These are phyloP conservation scores for Calonectria pauciramosa DNA, from an alignment of 2,329 filamentous ascomycete genomes.

Conservation along the genomic window DNA sequence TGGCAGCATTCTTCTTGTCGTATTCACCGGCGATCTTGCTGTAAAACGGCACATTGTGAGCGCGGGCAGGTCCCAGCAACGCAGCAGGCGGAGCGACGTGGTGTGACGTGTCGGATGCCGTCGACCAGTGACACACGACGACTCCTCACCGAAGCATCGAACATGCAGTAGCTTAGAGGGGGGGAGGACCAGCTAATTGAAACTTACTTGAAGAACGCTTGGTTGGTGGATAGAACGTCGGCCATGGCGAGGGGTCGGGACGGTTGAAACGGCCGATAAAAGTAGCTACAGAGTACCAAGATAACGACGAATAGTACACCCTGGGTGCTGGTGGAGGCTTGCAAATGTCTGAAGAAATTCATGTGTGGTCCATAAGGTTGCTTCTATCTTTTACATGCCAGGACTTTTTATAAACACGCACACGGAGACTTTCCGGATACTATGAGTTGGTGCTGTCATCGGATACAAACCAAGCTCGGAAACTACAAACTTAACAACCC, in stretches of 20 bases:
- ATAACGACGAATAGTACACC: background rate
- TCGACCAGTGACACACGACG: slow-evolving; percentile 9
- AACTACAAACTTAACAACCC: background rate
- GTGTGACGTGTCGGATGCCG: slow-evolving; percentile 22
- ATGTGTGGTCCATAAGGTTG: background rate
- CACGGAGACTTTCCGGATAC: slow-evolving; percentile 52
- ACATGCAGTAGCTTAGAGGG: slow-evolving; percentile 15
- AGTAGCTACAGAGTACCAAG: background rate
- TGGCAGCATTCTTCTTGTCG: slow-evolving; percentile 68
- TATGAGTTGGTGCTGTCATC: slow-evolving; percentile 29
- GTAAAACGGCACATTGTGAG: slow-evolving; percentile 33
- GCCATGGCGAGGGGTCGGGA: slow-evolving; percentile 46
- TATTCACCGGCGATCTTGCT: slow-evolving; percentile 50
- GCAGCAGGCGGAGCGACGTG: slow-evolving; percentile 18
- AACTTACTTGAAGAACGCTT: slow-evolving; percentile 60
- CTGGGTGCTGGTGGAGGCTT: background rate
- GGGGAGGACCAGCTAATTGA: slow-evolving; percentile 7
- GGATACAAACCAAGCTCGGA: slow-evolving; percentile 19
- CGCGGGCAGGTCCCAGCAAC: slow-evolving; percentile 14
- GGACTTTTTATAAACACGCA: slow-evolving; percentile 34
- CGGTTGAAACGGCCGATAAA: slow-evolving; percentile 18
- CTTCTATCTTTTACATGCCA: background rate
- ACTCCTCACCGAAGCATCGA: slow-evolving; percentile 14
- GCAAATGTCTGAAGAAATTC: background rate
- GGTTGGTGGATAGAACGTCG: slow-evolving; percentile 51